Conservation (phyloP, 306 rosid genomes). For the Glycine latifolia region DNA sequence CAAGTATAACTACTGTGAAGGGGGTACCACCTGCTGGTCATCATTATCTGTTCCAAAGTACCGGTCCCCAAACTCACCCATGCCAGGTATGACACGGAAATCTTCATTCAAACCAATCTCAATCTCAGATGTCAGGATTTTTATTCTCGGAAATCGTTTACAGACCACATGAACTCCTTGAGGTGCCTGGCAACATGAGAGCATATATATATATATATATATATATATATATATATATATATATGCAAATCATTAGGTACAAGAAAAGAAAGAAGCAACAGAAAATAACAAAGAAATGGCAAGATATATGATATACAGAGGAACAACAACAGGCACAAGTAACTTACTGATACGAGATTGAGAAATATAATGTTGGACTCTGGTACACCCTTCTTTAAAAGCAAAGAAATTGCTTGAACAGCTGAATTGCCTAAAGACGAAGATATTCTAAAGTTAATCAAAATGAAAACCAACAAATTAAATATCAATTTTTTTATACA, state of each 20-base stretch:
- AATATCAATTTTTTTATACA: neutral
- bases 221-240: neutral
- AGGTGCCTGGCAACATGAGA: constrained; percentile 77
- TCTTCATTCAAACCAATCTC: constrained; percentile 83
- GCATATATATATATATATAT: neutral
- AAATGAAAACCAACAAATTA: constrained; percentile 27
- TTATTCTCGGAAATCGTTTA: constrained; percentile 89
- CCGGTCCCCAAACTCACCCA: constrained; percentile 99
- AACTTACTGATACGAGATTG: constrained; percentile 94
- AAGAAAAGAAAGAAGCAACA: constrained; percentile 25
- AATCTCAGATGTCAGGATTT: constrained; percentile 96
- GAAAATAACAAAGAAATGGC: neutral
- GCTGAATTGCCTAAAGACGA: constrained; percentile 85
- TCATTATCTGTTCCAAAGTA: constrained; percentile 98
- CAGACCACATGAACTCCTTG: constrained; percentile 92
- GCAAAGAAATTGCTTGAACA: constrained; percentile 87
- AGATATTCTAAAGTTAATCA: constrained; percentile 8
- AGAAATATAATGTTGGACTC: constrained; percentile 97
- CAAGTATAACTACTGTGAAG: constrained; percentile 50
- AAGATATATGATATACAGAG: neutral
- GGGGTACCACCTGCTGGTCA: constrained; percentile 58
- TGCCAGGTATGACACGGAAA: constrained; percentile 93
- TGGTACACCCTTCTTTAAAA: constrained; percentile 87
- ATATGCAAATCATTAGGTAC: constrained; percentile 22
- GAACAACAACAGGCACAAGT: neutral